Percentiles rank a stretch among this genome's conserved stretches.
Conservation (phyloP, 768 basidiomycete genomes). For the Amylocystis lapponica region DNA sequence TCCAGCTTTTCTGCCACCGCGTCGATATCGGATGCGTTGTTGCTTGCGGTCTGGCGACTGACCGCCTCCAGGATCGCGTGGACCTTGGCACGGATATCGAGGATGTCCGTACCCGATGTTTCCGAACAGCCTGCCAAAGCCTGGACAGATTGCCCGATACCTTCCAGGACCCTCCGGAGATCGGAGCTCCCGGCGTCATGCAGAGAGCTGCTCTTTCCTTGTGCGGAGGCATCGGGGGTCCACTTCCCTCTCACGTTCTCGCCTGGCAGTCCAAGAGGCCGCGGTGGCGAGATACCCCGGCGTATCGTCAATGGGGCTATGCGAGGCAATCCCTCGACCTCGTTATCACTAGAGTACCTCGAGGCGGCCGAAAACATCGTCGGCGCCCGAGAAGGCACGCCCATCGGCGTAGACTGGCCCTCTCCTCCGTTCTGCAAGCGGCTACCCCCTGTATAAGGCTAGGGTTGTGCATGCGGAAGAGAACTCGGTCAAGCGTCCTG, state of each 20-base stretch:
- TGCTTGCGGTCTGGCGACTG: not conserved
- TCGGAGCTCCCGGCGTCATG: not conserved
- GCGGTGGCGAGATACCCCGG: too few species aligned
- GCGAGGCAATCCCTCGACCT: not conserved
- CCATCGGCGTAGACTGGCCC: not conserved
- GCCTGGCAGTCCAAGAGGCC: too few species aligned
- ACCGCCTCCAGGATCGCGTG: conserved; percentile 17
- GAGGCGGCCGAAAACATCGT: conserved; percentile 8
- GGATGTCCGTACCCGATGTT: conserved; percentile 8
- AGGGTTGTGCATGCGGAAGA: conserved; percentile 1
- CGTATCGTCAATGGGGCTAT: too few species aligned
- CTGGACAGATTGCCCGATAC: conserved; percentile 12
- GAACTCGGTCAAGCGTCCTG: conserved; percentile 8
- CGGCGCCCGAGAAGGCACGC: not conserved
- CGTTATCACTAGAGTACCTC: conserved; percentile 8
- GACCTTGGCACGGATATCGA: conserved; percentile 18
- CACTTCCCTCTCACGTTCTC: too few species aligned
- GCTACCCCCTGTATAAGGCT: not conserved
- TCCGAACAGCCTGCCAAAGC: conserved; percentile 7
- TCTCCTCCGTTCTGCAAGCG: not conserved
- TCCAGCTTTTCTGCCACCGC: conserved; percentile 31
- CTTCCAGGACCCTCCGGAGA: conserved; percentile 5
- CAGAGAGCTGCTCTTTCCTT: too few species aligned
- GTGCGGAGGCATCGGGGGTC: too few species aligned
- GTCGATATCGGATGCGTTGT: not conserved